These are phyloP conservation scores for Aspergillus nomiae DNA, from an alignment of 2,329 filamentous ascomycete species.

Conservation along the genomic window DNA sequence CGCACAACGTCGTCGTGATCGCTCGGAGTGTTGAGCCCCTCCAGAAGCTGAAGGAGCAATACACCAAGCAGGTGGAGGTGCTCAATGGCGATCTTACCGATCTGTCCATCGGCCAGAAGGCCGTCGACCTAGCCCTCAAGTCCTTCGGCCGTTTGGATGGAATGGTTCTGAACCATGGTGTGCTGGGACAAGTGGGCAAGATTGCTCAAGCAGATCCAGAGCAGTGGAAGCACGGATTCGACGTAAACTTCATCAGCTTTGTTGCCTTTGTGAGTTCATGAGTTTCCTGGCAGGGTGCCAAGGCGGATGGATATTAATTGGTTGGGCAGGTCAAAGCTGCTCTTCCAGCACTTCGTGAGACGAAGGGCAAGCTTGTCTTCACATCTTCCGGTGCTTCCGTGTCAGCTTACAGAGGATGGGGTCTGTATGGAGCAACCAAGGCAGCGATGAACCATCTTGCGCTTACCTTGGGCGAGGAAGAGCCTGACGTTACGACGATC, in stretches of 20 bases:
- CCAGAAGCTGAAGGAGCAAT: constrained; percentile 55
- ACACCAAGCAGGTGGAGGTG: constrained; percentile 57
- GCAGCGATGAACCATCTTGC: constrained; percentile 39
- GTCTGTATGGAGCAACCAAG: constrained; percentile 39
- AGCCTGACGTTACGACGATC: constrained; percentile 29
- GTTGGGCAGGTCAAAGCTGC: constrained; percentile 31
- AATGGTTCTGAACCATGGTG: constrained; percentile 85
- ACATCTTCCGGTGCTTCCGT: constrained; percentile 39
- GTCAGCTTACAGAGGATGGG: constrained; percentile 37
- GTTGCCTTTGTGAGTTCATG: constrained; percentile 71
- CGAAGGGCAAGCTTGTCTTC: constrained; percentile 39
- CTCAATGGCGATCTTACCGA: constrained; percentile 61
- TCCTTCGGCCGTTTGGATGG: constrained; percentile 76
- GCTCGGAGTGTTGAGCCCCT: constrained; percentile 59
- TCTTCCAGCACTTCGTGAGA: constrained; percentile 34
- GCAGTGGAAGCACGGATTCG: constrained; percentile 75
- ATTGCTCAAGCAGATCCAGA: constrained; percentile 68
- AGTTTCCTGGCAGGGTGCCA: constrained; percentile 26
- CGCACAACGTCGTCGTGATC: constrained; percentile 60
- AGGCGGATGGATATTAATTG: neutral
- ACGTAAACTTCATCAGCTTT: constrained; percentile 84
- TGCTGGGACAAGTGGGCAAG: constrained; percentile 72
- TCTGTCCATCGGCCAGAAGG: constrained; percentile 56
- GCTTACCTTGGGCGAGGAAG: constrained; percentile 32
- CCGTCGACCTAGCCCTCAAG: constrained; percentile 65